A percentile compares a stretch with the other conserved stretches of the same genome.
Evolutionary conservation across 2,329 filamentous ascomycete genomes (phyloP).

Genomic region (Cladosporium austrohemisphaericum): DNA sequence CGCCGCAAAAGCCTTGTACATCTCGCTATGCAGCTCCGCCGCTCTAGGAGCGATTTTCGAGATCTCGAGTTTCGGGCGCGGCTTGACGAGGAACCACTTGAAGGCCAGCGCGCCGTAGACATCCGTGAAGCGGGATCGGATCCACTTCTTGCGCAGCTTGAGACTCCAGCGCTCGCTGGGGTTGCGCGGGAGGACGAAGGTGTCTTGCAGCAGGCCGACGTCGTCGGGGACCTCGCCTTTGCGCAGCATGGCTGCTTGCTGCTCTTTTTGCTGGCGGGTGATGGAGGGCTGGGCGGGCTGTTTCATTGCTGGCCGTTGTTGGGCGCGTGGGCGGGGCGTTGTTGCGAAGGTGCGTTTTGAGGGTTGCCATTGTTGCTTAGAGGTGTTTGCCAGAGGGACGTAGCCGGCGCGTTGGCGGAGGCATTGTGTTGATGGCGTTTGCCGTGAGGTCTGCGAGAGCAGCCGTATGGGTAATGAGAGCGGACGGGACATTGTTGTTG

Average conservation of each 20-base stretch:
- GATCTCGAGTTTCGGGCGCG: slow-evolving; percentile 30
- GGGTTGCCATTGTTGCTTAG: background rate
- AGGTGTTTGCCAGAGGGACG: slow-evolving; percentile 2
- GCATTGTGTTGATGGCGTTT: slow-evolving; percentile 7
- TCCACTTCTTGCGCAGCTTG: slow-evolving; percentile 19
- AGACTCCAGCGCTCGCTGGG: slow-evolving; percentile 14
- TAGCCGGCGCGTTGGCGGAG: slow-evolving; percentile 10
- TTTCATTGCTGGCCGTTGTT: slow-evolving; percentile 24
- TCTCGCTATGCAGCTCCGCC: slow-evolving; percentile 40
- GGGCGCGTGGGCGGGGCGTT: background rate
- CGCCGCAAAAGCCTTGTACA: slow-evolving; percentile 47
- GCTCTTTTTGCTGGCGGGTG: slow-evolving; percentile 33
- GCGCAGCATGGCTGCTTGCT: slow-evolving; percentile 34
- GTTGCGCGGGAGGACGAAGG: slow-evolving; percentile 29
- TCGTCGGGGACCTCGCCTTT: slow-evolving; percentile 35
- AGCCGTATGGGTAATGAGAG: slow-evolving; percentile 9
- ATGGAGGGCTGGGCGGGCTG: slow-evolving; percentile 39
- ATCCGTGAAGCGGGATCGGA: slow-evolving; percentile 3
- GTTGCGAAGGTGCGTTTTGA: background rate
- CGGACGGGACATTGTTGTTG: slow-evolving; percentile 7
- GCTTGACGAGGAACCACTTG: slow-evolving; percentile 19
- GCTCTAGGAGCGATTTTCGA: slow-evolving; percentile 37
- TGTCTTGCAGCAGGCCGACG: slow-evolving; percentile 42
- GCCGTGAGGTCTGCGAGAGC: slow-evolving; percentile 14
- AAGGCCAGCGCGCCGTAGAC: background rate